Percentiles rank a stretch among this genome's conserved stretches.
Conservation (phyloP, 257 asterid genomes). For the Solanum peruvianum region DNA sequence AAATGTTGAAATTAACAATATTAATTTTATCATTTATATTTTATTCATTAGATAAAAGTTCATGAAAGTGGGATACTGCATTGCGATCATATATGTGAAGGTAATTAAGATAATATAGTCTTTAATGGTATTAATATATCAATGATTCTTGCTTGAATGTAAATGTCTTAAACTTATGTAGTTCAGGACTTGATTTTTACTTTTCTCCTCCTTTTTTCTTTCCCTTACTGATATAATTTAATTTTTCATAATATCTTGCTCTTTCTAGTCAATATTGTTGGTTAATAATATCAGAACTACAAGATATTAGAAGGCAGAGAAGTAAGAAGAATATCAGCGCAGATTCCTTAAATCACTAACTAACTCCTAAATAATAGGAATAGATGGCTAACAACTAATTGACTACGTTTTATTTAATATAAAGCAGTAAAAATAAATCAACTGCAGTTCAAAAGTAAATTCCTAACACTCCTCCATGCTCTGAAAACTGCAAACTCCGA, state of each 20-base stretch:
- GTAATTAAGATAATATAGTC: background rate
- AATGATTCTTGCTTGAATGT: background rate
- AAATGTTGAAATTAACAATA: background rate
- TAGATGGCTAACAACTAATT: background rate
- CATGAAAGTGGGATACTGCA: background rate
- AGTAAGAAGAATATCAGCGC: background rate
- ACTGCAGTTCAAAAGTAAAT: background rate
- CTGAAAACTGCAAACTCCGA: background rate
- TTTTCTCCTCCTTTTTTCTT: background rate
- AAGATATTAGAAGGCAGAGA: background rate
- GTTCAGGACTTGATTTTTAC: background rate
- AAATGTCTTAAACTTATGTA: background rate
- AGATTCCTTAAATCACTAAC: background rate
- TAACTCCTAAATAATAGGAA: background rate
- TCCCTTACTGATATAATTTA: background rate
- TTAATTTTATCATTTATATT: background rate
- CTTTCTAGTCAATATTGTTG: background rate
- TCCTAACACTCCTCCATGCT: background rate
- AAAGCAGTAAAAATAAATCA: background rate
- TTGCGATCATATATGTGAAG: background rate
- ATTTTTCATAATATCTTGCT: background rate
- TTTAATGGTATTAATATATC: background rate
- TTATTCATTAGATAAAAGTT: background rate
- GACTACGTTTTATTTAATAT: background rate
- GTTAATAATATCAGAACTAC: background rate